phyloP scores from a whole-genome alignment of 2,329 filamentous ascomycete genomes.

The Colletotrichum eleusines region DNA sequence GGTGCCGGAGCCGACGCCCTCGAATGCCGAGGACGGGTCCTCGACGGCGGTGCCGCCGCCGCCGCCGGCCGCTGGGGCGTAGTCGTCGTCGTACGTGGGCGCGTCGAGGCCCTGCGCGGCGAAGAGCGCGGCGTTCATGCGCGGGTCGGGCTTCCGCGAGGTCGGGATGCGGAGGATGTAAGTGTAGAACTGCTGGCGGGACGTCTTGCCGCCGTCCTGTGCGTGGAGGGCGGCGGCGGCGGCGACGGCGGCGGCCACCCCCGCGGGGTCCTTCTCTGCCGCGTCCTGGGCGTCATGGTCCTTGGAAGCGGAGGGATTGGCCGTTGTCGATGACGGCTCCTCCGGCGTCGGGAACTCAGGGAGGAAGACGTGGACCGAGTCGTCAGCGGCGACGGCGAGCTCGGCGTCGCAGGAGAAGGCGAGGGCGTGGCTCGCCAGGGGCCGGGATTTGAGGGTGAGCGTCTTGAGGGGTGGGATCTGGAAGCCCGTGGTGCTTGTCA shows the following conservation, averaged over 20 bases:
- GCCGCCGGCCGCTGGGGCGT: conserved; percentile 2
- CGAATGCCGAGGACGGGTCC: conserved; percentile 46
- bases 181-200: conserved; percentile 50
- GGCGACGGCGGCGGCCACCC: conserved; percentile 45
- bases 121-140: conserved; percentile 62
- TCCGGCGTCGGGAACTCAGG: conserved; percentile 56
- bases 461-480: conserved; percentile 62
- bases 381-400: conserved; percentile 67
- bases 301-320: conserved; percentile 26
- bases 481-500: neutral
- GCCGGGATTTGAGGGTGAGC: conserved; percentile 57
- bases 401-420: conserved; percentile 70
- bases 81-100: conserved; percentile 44
- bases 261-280: conserved; percentile 46
- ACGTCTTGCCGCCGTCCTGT: conserved; percentile 21
- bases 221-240: conserved; percentile 30
- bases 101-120: conserved; percentile 52
- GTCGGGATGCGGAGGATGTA: conserved; percentile 50
- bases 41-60: conserved; percentile 28
- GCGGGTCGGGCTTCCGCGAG: conserved; percentile 53
- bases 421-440: conserved; percentile 57
- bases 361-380: conserved; percentile 64
- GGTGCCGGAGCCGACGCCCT: conserved; percentile 59
- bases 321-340: conserved; percentile 19
- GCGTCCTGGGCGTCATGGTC: conserved; percentile 9